Base-by-base conservation (phyloP, 306 rosid species). In the Gillenia trifoliata region DNA sequence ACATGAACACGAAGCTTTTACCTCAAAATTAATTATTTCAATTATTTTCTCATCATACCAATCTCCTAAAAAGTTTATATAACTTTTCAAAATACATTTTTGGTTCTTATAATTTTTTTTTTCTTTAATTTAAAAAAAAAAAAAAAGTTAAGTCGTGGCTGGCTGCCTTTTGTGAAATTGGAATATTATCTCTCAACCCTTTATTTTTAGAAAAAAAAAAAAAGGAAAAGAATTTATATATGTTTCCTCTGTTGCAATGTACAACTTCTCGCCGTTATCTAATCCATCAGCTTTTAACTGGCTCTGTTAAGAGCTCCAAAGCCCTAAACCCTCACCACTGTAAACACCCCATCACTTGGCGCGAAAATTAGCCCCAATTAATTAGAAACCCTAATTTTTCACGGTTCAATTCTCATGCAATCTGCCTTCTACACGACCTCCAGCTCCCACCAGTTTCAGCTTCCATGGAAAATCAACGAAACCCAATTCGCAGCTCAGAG, bases 341-440 rank as follows among this genome's bases (percentile, higher is more conserved):
- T 1, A n/a, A 54, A 30, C 8, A 2, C 66, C 23, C 11, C 10
- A 28, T 5, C 11, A 7, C 52, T 68, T 74, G 71, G 81, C 72
- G 83, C 78, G 80, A 75, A 77, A 81, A 79, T 56, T 17, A 22
- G 36, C 4, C 67, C 70, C 56, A 66, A 66, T 26, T 43, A 0
- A n/a, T 11, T 29, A 38, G 17, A 38, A 56, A 23, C 75, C 75
- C 55, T 71, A 71, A 34, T 52, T 55, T n/a, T 8, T n/a, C 17
- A 38, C 25, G 19, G 33, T 62, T 28, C 43, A 36, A 66, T 72
- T 86, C 88, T 79, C 84, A 93, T 93, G 98, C 96, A 83, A 82
- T 83, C 83, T 73, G 66, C 87, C 49, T 60, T 78, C 79, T 80
- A 75, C 74, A 36, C 80, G 34, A 16, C 87, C 64, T 68, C 91